Conservation (phyloP, 2,329 filamentous ascomycete species). For the Dendryphion nanum region DNA sequence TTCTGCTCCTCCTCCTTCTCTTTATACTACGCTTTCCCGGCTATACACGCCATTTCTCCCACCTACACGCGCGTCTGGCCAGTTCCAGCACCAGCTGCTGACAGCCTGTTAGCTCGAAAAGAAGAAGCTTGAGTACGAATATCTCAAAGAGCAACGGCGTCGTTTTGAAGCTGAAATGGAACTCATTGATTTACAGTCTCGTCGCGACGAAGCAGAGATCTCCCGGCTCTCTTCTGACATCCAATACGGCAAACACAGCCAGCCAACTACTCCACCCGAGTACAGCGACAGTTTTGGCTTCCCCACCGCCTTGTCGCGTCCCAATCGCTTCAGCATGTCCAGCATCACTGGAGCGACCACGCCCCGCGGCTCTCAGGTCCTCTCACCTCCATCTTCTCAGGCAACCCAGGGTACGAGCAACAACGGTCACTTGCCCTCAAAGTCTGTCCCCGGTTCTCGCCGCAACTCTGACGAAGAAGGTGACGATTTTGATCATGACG, state of each 20-base stretch:
- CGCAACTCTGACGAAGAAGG: constrained; percentile 87
- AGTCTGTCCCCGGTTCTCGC: constrained; percentile 81
- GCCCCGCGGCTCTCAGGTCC: constrained; percentile 74
- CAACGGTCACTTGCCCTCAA: constrained; percentile 68
- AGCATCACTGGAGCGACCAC: constrained; percentile 69
- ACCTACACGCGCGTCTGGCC: constrained; percentile 5
- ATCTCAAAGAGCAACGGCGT: constrained; percentile 82
- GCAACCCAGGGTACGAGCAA: constrained; percentile 49
- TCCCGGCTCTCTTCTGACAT: constrained; percentile 82
- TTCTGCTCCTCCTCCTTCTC: constrained; percentile 5
- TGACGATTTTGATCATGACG: constrained; percentile 80
- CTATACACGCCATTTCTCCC: constrained; percentile 2
- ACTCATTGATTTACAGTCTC: constrained; percentile 80
- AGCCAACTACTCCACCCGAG: constrained; percentile 94
- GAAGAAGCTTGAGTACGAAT: constrained; percentile 90
- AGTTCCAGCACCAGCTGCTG: constrained; percentile 21
- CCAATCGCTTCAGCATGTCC: constrained; percentile 85
- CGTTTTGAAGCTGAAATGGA: constrained; percentile 92
- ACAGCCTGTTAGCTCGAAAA: constrained; percentile 71
- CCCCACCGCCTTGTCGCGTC: constrained; percentile 75
- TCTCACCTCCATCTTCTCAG: constrained; percentile 64
- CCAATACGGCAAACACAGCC: constrained; percentile 74
- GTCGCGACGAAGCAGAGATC: constrained; percentile 78
- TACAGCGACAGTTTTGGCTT: constrained; percentile 79
- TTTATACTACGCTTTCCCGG: constrained; percentile 1